These are phyloP conservation scores for Ustilago curta DNA, from an alignment of 1,284 basidiomycete species.

Conservation along the genomic window DNA sequence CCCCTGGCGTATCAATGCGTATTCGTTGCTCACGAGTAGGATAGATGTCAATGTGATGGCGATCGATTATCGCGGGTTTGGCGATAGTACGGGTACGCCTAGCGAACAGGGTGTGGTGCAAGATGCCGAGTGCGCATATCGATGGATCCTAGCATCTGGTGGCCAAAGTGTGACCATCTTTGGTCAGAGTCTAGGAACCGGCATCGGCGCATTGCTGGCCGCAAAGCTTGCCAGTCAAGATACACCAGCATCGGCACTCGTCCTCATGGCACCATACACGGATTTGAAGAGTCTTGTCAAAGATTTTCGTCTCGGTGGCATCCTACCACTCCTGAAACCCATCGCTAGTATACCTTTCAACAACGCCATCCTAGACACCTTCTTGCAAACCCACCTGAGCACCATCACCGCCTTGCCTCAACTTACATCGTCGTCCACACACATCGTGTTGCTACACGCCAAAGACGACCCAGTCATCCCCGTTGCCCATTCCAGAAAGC, in stretches of 20 bases:
- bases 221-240: slow-evolving; percentile 72
- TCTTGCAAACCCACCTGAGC: slow-evolving; percentile 75
- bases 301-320: slow-evolving; percentile 74
- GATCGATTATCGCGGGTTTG: slow-evolving; percentile 93
- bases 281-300: slow-evolving; percentile 77
- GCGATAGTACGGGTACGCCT: slow-evolving; percentile 83
- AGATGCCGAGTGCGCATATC: slow-evolving; percentile 84
- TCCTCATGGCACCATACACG: slow-evolving; percentile 82
- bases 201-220: slow-evolving; percentile 74
- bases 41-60: slow-evolving; percentile 82
- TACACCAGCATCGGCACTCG: slow-evolving; percentile 74
- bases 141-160: slow-evolving; percentile 75
- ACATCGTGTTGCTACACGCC: slow-evolving; percentile 81
- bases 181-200: slow-evolving; percentile 86
- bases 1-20: slow-evolving; percentile 76
- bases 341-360: slow-evolving; percentile 79
- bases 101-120: slow-evolving; percentile 79
- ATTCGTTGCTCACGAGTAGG: slow-evolving; percentile 76
- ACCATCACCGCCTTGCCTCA: slow-evolving; percentile 33
- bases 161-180: slow-evolving; percentile 76
- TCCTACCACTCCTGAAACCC: slow-evolving; percentile 80
- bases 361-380: slow-evolving; percentile 73
- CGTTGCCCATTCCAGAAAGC: slow-evolving; percentile 74
- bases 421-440: slow-evolving; percentile 58
- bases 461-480: slow-evolving; percentile 85